These are phyloP conservation scores for Aspergillus biplanus DNA, from an alignment of 495 filamentous ascomycete genomes.

Conservation along the genomic window DNA sequence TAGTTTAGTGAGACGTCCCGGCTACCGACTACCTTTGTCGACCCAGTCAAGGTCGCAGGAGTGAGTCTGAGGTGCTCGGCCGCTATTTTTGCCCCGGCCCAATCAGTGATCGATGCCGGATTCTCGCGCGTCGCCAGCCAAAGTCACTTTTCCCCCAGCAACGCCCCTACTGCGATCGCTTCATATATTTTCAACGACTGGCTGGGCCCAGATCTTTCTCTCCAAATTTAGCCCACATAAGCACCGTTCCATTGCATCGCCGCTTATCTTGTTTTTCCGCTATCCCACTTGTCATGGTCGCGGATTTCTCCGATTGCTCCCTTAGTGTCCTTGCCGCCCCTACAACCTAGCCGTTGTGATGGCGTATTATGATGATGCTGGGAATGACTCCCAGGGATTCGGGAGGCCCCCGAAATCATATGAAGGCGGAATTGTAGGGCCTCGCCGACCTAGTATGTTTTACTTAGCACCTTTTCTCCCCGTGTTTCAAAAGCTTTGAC, in stretches of 20 bases:
- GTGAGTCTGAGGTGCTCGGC: background rate
- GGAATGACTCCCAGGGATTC: constrained; percentile 37
- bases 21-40: background rate
- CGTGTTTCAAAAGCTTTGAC: background rate
- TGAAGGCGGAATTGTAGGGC: constrained; percentile 42
- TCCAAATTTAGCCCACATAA: constrained; percentile 8
- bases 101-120: constrained; percentile 12
- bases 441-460: constrained; percentile 49
- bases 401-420: constrained; percentile 42
- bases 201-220: constrained; percentile 5
- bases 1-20: background rate
- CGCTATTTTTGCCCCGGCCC: constrained; percentile 6
- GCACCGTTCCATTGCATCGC: constrained; percentile 5
- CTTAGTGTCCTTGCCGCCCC: constrained; percentile 15
- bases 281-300: constrained; percentile 20
- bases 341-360: constrained; percentile 29
- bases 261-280: constrained; percentile 2
- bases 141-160: constrained; percentile 5
- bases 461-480: background rate
- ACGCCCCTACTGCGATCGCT: background rate
- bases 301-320: constrained; percentile 19
- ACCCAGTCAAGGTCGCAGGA: background rate
- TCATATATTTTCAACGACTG: background rate
- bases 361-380: constrained; percentile 50
- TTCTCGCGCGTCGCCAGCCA: constrained; percentile 8